These are phyloP conservation scores for Amanita thiersii DNA, from an alignment of 768 basidiomycete genomes.

Conservation along the genomic window DNA sequence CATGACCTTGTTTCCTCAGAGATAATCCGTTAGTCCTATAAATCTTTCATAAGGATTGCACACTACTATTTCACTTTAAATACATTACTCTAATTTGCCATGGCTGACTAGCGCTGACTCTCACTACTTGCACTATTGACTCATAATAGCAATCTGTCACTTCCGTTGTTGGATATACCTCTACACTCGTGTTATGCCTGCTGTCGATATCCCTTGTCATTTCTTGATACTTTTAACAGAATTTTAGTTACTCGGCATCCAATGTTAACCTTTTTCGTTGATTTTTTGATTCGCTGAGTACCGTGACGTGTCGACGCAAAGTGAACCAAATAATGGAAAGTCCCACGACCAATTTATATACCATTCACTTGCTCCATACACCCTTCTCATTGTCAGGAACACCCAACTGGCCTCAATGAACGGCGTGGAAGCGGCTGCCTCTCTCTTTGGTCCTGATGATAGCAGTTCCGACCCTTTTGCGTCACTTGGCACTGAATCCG, in stretches of 20 bases:
- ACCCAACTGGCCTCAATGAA: conserved; percentile 32
- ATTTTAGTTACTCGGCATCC: conserved; percentile 12
- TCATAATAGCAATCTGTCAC: conserved; percentile 6
- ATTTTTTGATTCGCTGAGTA: conserved; percentile 4
- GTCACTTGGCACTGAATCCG: conserved; percentile 30
- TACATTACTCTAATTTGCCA: not conserved
- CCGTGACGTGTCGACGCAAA: conserved; percentile 32
- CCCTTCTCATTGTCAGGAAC: conserved; percentile 11
- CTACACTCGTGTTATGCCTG: conserved; percentile 11
- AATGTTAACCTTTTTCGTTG: conserved; percentile 9
- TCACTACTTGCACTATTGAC: not conserved
- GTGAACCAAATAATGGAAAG: conserved; percentile 26
- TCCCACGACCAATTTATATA: not conserved
- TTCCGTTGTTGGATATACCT: conserved; percentile 5
- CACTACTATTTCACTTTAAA: not conserved
- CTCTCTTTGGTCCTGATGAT: conserved; percentile 70
- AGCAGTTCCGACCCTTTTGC: conserved; percentile 57
- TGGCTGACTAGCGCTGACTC: too few relatives aligned
- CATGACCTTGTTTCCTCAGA: conserved; percentile 11
- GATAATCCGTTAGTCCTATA: conserved; percentile 16
- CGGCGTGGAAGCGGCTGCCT: conserved; percentile 70
- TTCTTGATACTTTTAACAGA: conserved; percentile 10
- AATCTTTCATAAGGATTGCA: not conserved
- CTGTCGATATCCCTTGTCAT: conserved; percentile 12
- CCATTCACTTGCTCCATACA: conserved; percentile 6